Base-by-base conservation (phyloP, 306 rosid genomes). In the Pachyrhizus erosus region DNA sequence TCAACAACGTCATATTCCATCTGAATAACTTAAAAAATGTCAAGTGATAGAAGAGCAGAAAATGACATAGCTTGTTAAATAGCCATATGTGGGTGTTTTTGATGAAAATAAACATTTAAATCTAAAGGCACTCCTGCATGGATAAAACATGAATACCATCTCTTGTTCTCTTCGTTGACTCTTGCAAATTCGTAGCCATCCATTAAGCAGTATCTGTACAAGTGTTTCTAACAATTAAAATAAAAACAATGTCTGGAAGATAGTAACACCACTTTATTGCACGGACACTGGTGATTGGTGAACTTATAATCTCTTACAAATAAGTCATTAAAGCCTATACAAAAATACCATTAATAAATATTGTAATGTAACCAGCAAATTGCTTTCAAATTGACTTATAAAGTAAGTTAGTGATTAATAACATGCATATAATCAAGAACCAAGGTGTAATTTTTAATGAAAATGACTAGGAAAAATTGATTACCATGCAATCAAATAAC, bases 1-100 rank as follows among this genome's bases (percentile, higher is more conserved):
- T 94, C 98, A 77, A 90, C 92, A 54, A 90, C 94, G 54, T 94
- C 94, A 37, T 85, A 90, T 88, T 92, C 95, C 95, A 94, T 88
- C 98, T 93, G 97, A 65, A 86, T 67, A 86, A 88, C 54, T 76
- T 62, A 37, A 26, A 80, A 80, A 81, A 73, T 33, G 64, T 90
- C 78, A 85, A 37, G 73, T 4, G 15, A 33, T 18, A 42, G 66
- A 39, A 29, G 60, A 77, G 64, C 9, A 60, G 9, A 66, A 61
- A 60, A 67, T 12, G 57, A 42, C 18, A 26, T 18, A 60, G 57
- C 29, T 62, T 40, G 49, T 65, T 21, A 57, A 74, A 51, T 52
- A 70, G 80, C 79, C 27, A 21, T 49, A 33, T 29, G 18, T 26
- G 9, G 73, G 78, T 18, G 39, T 37, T 24, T 33, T 24, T 20